Percentiles rank a stretch among this genome's conserved stretches.
Evolutionary conservation across 768 basidiomycete genomes (phyloP).

Genomic region (Strobilomyces echinocephalus): DNA sequence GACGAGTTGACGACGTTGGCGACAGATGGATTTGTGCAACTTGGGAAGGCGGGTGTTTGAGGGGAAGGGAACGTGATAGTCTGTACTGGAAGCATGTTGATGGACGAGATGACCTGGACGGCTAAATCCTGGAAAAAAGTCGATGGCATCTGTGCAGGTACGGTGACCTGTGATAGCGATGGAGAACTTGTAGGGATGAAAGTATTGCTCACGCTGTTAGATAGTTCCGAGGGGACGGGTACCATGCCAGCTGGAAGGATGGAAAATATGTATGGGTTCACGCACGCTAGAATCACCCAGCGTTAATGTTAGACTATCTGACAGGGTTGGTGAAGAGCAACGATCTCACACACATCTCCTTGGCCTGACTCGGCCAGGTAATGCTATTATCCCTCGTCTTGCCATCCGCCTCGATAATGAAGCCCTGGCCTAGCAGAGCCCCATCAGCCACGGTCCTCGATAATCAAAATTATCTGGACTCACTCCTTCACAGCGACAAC

Average conservation of each 20-base stretch:
- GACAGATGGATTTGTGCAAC: neutral
- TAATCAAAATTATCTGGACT: constrained; percentile 24
- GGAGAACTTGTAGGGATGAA: constrained; percentile 10
- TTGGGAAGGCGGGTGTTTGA: constrained; percentile 25
- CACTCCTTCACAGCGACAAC: constrained; percentile 75
- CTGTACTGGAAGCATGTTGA: constrained; percentile 59
- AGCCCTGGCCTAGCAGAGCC: constrained; percentile 52
- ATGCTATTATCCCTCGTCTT: constrained; percentile 49
- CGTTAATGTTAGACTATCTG: constrained; percentile 60
- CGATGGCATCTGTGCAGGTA: constrained; percentile 25
- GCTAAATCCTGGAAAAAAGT: constrained; percentile 51
- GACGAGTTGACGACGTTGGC: constrained; percentile 36
- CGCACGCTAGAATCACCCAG: constrained; percentile 46
- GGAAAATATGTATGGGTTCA: constrained; percentile 75
- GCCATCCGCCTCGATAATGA: constrained; percentile 59
- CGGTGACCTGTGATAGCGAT: constrained; percentile 15
- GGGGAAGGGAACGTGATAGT: constrained; percentile 60
- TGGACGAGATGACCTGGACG: constrained; percentile 66
- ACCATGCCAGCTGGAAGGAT: constrained; percentile 68
- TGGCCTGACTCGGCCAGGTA: constrained; percentile 75
- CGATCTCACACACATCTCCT: constrained; percentile 68
- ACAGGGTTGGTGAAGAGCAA: constrained; percentile 35
- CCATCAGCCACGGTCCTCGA: neutral
- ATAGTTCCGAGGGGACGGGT: constrained; percentile 25
- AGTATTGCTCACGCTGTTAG: constrained; percentile 16